Evolutionary conservation across 768 basidiomycete species (phyloP).

Genomic region (Mycena albidolilacea): DNA sequence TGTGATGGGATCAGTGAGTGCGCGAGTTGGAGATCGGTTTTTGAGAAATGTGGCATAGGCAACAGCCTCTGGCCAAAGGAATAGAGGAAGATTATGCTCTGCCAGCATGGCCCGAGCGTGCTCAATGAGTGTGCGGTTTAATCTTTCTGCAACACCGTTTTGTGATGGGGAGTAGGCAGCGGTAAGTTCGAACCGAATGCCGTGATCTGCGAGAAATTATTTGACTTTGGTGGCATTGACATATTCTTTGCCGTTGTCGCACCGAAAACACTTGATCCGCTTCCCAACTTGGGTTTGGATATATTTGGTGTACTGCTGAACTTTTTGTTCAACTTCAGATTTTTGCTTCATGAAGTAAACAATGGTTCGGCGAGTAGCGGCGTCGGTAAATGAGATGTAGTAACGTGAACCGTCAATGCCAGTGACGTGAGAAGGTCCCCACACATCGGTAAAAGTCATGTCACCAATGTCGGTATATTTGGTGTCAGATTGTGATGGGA

Average conservation of each 20-base stretch:
- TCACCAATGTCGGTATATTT: too few relatives aligned
- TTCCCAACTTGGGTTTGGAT: slow-evolving; percentile 31
- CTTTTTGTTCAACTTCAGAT: slow-evolving; percentile 25
- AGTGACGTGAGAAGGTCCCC: slow-evolving; percentile 39
- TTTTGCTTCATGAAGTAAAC: slow-evolving; percentile 29
- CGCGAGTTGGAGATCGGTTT: slow-evolving; percentile 38
- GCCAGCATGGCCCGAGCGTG: slow-evolving; percentile 43
- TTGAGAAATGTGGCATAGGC: slow-evolving; percentile 41
- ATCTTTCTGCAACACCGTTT: too few relatives aligned
- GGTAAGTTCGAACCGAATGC: slow-evolving; percentile 42
- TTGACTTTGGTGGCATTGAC: slow-evolving; percentile 28
- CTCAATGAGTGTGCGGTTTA: slow-evolving; percentile 42
- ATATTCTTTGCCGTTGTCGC: slow-evolving; percentile 38
- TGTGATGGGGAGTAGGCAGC: too few relatives aligned
- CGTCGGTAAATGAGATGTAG: slow-evolving; percentile 36
- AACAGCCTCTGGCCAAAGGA: slow-evolving; percentile 45
- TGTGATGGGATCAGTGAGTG: slow-evolving; percentile 22
- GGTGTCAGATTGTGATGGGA: too few relatives aligned
- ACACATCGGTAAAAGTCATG: slow-evolving; percentile 39
- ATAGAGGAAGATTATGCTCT: slow-evolving; percentile 35
- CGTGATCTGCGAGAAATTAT: slow-evolving; percentile 22
- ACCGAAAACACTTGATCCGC: slow-evolving; percentile 21
- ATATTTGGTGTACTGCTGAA: slow-evolving; percentile 20
- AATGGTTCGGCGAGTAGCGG: background rate
- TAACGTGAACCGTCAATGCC: slow-evolving; percentile 30